phyloP scores from a whole-genome alignment of 441 rosid genomes.

The Gossypium trilobum region DNA sequence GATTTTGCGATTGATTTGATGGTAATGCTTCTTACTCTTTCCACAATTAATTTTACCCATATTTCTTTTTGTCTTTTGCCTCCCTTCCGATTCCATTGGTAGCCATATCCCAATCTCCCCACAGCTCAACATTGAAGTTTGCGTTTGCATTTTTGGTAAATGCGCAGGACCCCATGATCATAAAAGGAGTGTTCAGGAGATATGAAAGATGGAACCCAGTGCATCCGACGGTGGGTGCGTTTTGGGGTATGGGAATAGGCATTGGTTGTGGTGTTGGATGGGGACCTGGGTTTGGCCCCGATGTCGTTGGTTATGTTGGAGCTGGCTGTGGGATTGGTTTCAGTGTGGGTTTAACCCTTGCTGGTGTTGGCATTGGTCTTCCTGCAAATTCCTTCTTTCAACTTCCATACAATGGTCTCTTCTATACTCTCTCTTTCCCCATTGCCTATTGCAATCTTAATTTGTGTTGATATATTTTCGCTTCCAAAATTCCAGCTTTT shows the following conservation, averaged over 20 bases:
- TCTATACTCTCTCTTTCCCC: not conserved
- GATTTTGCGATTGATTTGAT: not conserved
- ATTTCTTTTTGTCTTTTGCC: not conserved
- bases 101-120: not conserved
- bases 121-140: not conserved
- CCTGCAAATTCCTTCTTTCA: conserved; percentile 59
- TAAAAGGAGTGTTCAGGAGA: conserved; percentile 69
- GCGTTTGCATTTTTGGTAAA: not conserved
- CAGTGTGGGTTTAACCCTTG: conserved; percentile 72
- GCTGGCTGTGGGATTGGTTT: conserved; percentile 91
- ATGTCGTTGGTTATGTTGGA: conserved; percentile 80
- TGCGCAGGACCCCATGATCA: conserved; percentile 53
- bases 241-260: conserved; percentile 94
- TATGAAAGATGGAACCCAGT: conserved; percentile 88
- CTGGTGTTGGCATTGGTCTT: conserved; percentile 83
- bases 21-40: not conserved
- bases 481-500: conserved; percentile 28
- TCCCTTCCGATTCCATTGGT: not conserved
- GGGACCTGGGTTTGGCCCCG: conserved; percentile 97
- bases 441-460: not conserved
- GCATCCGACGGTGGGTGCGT: conserved; percentile 80
- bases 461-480: not conserved
- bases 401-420: conserved; percentile 49
- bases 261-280: conserved; percentile 91
- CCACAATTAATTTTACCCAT: too few relatives aligned